Percentiles rank a stretch among this genome's conserved stretches.
phyloP scores from a whole-genome alignment of 768 basidiomycete species.

The Tulasnella sp. region DNA sequence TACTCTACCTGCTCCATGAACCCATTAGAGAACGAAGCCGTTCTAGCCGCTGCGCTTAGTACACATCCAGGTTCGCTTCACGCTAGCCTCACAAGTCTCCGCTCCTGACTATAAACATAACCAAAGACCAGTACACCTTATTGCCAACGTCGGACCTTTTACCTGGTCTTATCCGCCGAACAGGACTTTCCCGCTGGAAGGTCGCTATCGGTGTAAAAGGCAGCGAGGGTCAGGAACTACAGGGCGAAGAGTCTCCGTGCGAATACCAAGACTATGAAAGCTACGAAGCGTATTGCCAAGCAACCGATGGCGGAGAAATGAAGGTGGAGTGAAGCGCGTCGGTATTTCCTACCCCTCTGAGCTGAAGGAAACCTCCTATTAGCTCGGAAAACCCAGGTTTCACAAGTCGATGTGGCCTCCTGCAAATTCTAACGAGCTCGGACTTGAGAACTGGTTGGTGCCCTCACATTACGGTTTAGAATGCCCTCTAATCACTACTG shows the following conservation, averaged over 20 bases:
- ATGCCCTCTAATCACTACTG: neutral
- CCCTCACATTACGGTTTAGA: neutral
- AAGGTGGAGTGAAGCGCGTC: conserved; percentile 38
- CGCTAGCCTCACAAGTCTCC: neutral
- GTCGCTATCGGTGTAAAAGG: conserved; percentile 42
- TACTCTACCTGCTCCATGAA: conserved; percentile 98
- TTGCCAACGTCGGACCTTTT: conserved; percentile 23
- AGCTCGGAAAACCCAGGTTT: conserved; percentile 1
- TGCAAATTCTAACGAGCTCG: conserved; percentile 42
- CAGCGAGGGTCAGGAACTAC: neutral
- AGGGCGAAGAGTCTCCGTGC: neutral
- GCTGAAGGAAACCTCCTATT: neutral
- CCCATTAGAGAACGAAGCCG: conserved; percentile 95
- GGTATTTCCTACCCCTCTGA: neutral
- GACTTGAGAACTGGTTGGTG: conserved; percentile 60
- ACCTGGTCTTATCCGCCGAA: conserved; percentile 58
- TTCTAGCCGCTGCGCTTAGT: conserved; percentile 73
- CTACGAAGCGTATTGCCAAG: conserved; percentile 49
- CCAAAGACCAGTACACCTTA: neutral
- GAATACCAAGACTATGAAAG: conserved; percentile 24
- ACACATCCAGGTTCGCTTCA: conserved; percentile 48
- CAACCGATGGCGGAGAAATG: conserved; percentile 34
- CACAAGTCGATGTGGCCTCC: conserved; percentile 66
- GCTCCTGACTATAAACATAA: neutral
- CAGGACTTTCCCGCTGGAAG: conserved; percentile 69